Evolutionary conservation across 1,284 basidiomycete species (phyloP).

Genomic region (Mycosarcoma maydis): DNA sequence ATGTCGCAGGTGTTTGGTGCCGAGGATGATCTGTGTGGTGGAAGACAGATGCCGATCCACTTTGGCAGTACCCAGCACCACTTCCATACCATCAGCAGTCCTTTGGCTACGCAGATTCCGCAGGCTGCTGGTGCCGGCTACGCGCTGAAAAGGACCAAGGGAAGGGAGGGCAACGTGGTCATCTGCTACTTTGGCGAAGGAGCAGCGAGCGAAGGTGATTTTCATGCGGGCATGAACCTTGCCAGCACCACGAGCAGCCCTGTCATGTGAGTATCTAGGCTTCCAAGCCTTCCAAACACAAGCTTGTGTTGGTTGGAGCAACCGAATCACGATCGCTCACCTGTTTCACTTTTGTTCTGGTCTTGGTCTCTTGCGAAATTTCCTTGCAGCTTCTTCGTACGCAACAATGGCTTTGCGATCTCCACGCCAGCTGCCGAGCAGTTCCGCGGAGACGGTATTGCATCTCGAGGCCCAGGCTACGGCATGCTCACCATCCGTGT

Average conservation of each 20-base stretch:
- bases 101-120: slow-evolving; percentile 93
- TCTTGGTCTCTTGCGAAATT: too few relatives aligned
- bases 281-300: neutral
- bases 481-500: slow-evolving; percentile 76
- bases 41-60: slow-evolving; percentile 71
- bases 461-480: slow-evolving; percentile 89
- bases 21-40: slow-evolving; percentile 51
- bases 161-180: slow-evolving; percentile 74
- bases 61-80: slow-evolving; percentile 84
- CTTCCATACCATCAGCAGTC: slow-evolving; percentile 92
- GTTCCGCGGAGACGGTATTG: slow-evolving; percentile 70
- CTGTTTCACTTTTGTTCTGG: slow-evolving; percentile 65
- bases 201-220: slow-evolving; percentile 72
- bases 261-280: slow-evolving; percentile 43
- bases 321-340: neutral
- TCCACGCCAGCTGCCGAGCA: slow-evolving; percentile 90
- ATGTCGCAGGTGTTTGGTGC: slow-evolving; percentile 61
- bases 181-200: slow-evolving; percentile 88
- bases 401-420: slow-evolving; percentile 92
- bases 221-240: slow-evolving; percentile 71
- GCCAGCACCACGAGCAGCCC: slow-evolving; percentile 57
- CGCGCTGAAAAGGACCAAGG: slow-evolving; percentile 82
- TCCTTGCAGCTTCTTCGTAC: slow-evolving; percentile 70
- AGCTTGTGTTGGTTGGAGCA: neutral
- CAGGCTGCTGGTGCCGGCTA: slow-evolving; percentile 93